phyloP scores from a whole-genome alignment of 306 rosid species.

The Biancaea sappan region DNA sequence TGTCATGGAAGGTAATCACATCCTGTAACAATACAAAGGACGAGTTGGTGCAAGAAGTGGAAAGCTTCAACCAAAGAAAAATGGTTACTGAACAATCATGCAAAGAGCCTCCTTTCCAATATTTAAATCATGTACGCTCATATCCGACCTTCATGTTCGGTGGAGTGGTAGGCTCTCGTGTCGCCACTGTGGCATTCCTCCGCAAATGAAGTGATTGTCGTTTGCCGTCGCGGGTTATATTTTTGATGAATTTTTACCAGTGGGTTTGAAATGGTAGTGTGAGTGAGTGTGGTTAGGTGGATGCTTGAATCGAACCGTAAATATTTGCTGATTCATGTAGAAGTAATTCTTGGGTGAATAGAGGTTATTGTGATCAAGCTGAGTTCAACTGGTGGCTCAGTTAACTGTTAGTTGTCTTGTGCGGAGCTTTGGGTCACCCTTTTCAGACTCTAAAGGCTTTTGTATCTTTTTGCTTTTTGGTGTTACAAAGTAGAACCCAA shows the following conservation, averaged over 20 bases:
- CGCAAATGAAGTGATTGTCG: conserved; percentile 47
- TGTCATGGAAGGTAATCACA: conserved; percentile 69
- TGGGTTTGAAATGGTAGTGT: conserved; percentile 20
- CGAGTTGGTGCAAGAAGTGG: conserved; percentile 88
- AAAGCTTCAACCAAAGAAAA: conserved; percentile 75
- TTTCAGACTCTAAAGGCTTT: neutral
- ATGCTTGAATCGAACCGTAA: conserved; percentile 36
- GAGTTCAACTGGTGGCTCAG: conserved; percentile 8
- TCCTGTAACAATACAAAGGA: conserved; percentile 93
- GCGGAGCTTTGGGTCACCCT: neutral
- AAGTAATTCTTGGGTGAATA: conserved; percentile 23
- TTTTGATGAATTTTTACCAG: neutral
- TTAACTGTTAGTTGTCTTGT: neutral
- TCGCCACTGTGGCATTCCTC: conserved; percentile 85
- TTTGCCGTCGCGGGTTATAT: conserved; percentile 31
- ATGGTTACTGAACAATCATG: conserved; percentile 38
- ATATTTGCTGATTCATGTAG: conserved; percentile 35
- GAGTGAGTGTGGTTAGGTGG: conserved; percentile 40
- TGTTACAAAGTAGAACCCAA: neutral
- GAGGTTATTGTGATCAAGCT: conserved; percentile 9
- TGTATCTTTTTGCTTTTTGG: too few species aligned
- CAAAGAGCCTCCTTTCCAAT: conserved; percentile 58
- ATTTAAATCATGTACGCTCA: conserved; percentile 72
- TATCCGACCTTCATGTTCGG: conserved; percentile 93
- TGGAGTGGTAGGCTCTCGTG: conserved; percentile 91